A percentile compares a stretch with the other conserved stretches of the same genome.
These are phyloP conservation scores for barrel medic (Medicago truncatula) DNA, from an alignment of 306 rosid genomes.

Conservation along the genomic window DNA sequence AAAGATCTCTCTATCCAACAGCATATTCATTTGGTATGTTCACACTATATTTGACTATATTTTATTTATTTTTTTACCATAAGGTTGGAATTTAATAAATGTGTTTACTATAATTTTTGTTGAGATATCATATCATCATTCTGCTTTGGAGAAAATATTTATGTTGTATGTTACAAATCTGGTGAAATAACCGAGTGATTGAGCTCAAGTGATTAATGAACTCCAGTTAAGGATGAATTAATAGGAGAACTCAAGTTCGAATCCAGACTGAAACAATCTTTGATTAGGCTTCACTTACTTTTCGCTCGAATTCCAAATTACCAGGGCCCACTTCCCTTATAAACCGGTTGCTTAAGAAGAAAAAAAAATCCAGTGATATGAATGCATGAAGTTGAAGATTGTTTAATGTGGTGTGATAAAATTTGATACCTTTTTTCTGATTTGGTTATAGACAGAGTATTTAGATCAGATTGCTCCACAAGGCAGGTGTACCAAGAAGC, in stretches of 20 bases:
- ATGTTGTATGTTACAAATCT: constrained; percentile 31
- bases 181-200: not conserved
- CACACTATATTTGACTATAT: constrained; percentile 8
- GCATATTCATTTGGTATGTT: constrained; percentile 87
- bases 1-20: constrained; percentile 93
- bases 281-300: no score
- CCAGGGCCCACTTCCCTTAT: no score
- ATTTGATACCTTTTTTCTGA: not conserved
- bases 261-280: no score
- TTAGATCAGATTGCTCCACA: constrained; percentile 76
- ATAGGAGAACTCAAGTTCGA: no score
- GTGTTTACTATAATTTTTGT: constrained; percentile 3
- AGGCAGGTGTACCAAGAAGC: constrained; percentile 89
- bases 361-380: not conserved
- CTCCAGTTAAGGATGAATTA: no score
- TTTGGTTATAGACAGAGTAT: constrained; percentile 76
- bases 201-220: no score
- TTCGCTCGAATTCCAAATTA: no score
- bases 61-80: constrained; percentile 1
- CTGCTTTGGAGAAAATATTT: not conserved
- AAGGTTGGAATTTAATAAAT: constrained; percentile 21
- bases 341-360: no score
- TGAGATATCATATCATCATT: no score
- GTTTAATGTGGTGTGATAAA: not conserved
- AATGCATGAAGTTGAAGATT: no score